phyloP scores from a whole-genome alignment of 495 filamentous ascomycete species.

The Penicillium crystallinum region DNA sequence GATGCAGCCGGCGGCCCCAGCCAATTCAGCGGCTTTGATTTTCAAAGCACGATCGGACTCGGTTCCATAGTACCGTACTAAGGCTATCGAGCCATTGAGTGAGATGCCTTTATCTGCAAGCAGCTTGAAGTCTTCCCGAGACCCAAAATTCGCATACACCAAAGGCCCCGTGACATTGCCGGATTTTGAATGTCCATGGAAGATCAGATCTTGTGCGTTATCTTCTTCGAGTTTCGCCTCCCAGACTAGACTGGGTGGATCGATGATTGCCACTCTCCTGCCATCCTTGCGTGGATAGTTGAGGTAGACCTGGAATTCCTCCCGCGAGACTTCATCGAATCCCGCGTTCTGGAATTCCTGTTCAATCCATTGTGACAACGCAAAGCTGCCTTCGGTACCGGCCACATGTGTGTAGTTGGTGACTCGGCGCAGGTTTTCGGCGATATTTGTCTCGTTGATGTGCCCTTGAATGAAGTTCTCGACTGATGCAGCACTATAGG shows the following conservation, averaged over 20 bases:
- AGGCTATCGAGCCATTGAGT: slow-evolving; percentile 71
- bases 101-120: slow-evolving; percentile 67
- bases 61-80: slow-evolving; percentile 76
- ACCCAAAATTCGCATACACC: slow-evolving; percentile 91
- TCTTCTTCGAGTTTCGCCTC: slow-evolving; percentile 80
- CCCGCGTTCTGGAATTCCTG: slow-evolving; percentile 61
- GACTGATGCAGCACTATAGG: slow-evolving; percentile 55
- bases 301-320: slow-evolving; percentile 81
- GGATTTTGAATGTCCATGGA: slow-evolving; percentile 84
- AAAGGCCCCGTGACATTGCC: slow-evolving; percentile 90
- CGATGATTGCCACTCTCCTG: slow-evolving; percentile 74
- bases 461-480: slow-evolving; percentile 64
- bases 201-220: slow-evolving; percentile 61
- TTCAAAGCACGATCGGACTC: slow-evolving; percentile 70
- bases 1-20: slow-evolving; percentile 79
- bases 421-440: slow-evolving; percentile 63
- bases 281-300: slow-evolving; percentile 81
- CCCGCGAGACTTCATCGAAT: slow-evolving; percentile 66
- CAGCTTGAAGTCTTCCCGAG: slow-evolving; percentile 70
- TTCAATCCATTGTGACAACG: slow-evolving; percentile 76
- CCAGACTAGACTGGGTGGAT: slow-evolving; percentile 66
- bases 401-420: slow-evolving; percentile 81
- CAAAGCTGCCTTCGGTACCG: slow-evolving; percentile 83
- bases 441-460: slow-evolving; percentile 63
- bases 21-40: slow-evolving; percentile 81